Percentiles rank a stretch among this genome's conserved stretches.
These are phyloP conservation scores for Sparassis latifolia DNA, from an alignment of 1,284 basidiomycete genomes.

Conservation along the genomic window DNA sequence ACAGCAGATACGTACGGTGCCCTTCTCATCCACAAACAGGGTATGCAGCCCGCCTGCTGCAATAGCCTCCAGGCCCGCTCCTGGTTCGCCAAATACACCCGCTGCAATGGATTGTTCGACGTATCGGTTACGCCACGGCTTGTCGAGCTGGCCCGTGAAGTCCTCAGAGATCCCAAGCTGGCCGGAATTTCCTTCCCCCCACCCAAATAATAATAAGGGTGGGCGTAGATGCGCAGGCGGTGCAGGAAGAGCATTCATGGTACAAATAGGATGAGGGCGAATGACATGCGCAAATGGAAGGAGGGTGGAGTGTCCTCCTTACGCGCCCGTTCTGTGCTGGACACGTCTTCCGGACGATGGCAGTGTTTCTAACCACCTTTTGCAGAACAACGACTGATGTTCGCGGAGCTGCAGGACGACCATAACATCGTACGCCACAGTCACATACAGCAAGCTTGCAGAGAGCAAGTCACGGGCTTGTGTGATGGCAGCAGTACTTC, in stretches of 20 bases:
- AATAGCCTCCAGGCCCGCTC: slow-evolving; percentile 70
- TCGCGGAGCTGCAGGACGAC: too few relatives aligned
- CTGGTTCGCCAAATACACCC: slow-evolving; percentile 62
- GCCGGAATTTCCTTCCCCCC: slow-evolving; percentile 84
- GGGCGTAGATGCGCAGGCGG: slow-evolving; percentile 15
- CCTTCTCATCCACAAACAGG: slow-evolving; percentile 78
- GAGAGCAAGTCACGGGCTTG: too few relatives aligned
- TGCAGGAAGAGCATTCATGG: slow-evolving; percentile 12
- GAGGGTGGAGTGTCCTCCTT: not conserved
- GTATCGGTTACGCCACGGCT: slow-evolving; percentile 66
- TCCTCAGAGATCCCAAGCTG: slow-evolving; percentile 82
- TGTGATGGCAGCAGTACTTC: too few relatives aligned
- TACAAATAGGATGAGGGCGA: not conserved
- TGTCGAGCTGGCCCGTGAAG: slow-evolving; percentile 58
- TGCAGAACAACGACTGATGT: too few relatives aligned
- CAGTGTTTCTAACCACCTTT: too few relatives aligned
- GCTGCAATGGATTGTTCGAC: slow-evolving; percentile 54
- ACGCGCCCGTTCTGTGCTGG: too few relatives aligned
- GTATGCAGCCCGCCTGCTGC: slow-evolving; percentile 83
- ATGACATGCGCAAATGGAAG: not conserved
- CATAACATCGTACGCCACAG: too few relatives aligned
- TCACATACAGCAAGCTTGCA: too few relatives aligned
- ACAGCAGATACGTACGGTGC: slow-evolving; percentile 52
- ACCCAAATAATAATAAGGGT: slow-evolving; percentile 53
- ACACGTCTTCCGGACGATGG: too few relatives aligned